Evolutionary conservation across 108 stramenopile genomes (phyloP).

Genomic region (Pseudonitzschia pungens): DNA sequence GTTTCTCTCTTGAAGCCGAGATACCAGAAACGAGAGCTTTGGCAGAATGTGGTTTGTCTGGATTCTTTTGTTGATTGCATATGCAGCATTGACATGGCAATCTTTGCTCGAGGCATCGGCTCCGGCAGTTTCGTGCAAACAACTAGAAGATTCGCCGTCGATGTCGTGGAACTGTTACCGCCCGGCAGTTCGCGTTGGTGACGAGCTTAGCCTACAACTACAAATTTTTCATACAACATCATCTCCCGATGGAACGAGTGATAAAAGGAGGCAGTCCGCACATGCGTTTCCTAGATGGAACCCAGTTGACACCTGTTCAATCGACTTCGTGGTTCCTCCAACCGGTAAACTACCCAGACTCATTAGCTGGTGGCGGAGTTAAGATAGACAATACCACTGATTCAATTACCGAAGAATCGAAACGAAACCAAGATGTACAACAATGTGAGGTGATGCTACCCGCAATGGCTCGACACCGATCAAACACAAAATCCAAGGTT

Average conservation of each 20-base stretch:
- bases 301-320: slow-evolving; percentile 17
- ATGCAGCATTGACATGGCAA: slow-evolving; percentile 19
- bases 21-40: no score
- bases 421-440: slow-evolving; percentile 5
- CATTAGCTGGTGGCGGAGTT: neutral
- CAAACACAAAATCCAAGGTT: slow-evolving; percentile 9
- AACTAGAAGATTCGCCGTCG: neutral
- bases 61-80: slow-evolving; percentile 18
- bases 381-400: slow-evolving; percentile 6
- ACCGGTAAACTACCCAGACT: slow-evolving; percentile 22
- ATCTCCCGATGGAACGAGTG: neutral
- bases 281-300: slow-evolving; percentile 10
- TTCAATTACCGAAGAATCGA: neutral
- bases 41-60: slow-evolving; percentile 31
- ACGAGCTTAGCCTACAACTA: neutral
- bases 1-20: no score
- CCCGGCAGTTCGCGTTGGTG: slow-evolving; percentile 7
- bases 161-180: neutral
- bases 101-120: slow-evolving; percentile 21
- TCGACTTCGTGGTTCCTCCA: slow-evolving; percentile 23
- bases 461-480: slow-evolving; percentile 19
- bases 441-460: slow-evolving; percentile 29
- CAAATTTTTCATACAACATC: neutral
- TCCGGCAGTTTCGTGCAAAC: slow-evolving; percentile 14
- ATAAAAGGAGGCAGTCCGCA: neutral